These are phyloP conservation scores for Solanum tacnaense DNA, from an alignment of 257 asterid genomes.

Conservation along the genomic window DNA sequence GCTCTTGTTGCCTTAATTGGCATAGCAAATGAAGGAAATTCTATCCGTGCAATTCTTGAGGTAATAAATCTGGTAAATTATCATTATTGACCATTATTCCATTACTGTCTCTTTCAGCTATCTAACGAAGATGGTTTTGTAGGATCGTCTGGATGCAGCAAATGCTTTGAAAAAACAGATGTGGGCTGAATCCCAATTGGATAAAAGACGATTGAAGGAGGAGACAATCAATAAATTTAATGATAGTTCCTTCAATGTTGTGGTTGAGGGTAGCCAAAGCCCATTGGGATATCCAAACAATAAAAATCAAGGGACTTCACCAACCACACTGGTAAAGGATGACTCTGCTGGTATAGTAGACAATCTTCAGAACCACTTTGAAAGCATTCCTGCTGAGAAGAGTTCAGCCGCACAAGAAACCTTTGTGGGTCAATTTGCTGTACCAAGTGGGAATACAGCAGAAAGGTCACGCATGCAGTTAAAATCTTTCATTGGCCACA, in stretches of 20 bases:
- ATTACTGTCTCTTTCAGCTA: background rate
- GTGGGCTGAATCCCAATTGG: slow-evolving; percentile 99
- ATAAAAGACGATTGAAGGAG: slow-evolving; percentile 79
- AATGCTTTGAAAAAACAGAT: slow-evolving; percentile 83
- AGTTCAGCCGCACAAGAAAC: slow-evolving; percentile 21
- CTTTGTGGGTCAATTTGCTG: slow-evolving; percentile 28
- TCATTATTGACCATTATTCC: background rate
- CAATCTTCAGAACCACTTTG: slow-evolving; percentile 27
- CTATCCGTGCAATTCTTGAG: slow-evolving; percentile 69
- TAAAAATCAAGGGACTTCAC: slow-evolving; percentile 34
- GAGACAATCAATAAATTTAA: slow-evolving; percentile 46
- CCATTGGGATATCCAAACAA: slow-evolving; percentile 36
- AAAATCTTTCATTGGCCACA: slow-evolving; percentile 83
- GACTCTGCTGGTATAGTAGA: slow-evolving; percentile 39
- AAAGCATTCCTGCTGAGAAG: slow-evolving; percentile 23
- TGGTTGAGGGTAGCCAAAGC: slow-evolving; percentile 54
- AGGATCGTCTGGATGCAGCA: slow-evolving; percentile 96
- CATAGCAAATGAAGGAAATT: slow-evolving; percentile 92
- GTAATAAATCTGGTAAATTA: slow-evolving; percentile 5
- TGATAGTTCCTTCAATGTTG: slow-evolving; percentile 50
- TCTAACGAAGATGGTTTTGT: slow-evolving; percentile 23
- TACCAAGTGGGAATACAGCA: slow-evolving; percentile 58
- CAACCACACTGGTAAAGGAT: slow-evolving; percentile 34
- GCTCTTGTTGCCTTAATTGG: slow-evolving; percentile 85
- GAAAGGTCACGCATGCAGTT: slow-evolving; percentile 90